phyloP scores from a whole-genome alignment of 164 flowering plant genomes.

The Magnolia sinica region DNA sequence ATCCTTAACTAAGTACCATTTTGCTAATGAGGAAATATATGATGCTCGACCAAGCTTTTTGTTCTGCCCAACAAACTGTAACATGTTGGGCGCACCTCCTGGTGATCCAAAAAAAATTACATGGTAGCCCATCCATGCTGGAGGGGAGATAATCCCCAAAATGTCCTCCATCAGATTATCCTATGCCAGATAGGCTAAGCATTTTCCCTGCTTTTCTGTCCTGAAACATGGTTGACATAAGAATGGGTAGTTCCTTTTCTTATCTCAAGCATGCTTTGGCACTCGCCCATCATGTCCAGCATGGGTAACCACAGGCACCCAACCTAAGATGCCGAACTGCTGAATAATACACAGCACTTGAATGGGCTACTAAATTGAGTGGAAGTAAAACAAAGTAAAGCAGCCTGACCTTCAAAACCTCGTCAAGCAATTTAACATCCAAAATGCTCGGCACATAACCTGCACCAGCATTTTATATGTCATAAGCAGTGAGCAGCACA shows the following conservation, averaged over 20 bases:
- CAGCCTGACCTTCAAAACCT: slow-evolving; percentile 64
- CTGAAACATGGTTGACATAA: too few relatives aligned
- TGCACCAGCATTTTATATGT: slow-evolving; percentile 25
- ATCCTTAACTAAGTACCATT: too few relatives aligned
- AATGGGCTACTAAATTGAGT: neutral
- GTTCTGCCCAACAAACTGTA: too few relatives aligned
- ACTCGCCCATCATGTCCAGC: neutral
- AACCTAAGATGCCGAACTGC: neutral
- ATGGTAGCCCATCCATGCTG: neutral
- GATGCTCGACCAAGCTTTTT: too few relatives aligned
- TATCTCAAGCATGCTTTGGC: neutral
- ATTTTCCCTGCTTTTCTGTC: too few relatives aligned
- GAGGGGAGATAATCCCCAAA: neutral
- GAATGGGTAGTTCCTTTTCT: neutral
- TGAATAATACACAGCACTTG: neutral
- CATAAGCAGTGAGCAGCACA: neutral
- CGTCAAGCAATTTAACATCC: slow-evolving; percentile 74
- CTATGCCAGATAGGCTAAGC: too few relatives aligned
- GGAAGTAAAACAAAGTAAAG: neutral
- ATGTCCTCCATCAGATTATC: neutral
- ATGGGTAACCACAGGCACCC: neutral
- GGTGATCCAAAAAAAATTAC: neutral
- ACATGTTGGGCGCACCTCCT: neutral
- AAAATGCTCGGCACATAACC: slow-evolving; percentile 71
- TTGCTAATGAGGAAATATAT: too few relatives aligned